Percentiles rank a stretch among this genome's conserved stretches.
Evolutionary conservation across 139 green algal species (phyloP).

Genomic region (Ettlia oleoabundans): DNA sequence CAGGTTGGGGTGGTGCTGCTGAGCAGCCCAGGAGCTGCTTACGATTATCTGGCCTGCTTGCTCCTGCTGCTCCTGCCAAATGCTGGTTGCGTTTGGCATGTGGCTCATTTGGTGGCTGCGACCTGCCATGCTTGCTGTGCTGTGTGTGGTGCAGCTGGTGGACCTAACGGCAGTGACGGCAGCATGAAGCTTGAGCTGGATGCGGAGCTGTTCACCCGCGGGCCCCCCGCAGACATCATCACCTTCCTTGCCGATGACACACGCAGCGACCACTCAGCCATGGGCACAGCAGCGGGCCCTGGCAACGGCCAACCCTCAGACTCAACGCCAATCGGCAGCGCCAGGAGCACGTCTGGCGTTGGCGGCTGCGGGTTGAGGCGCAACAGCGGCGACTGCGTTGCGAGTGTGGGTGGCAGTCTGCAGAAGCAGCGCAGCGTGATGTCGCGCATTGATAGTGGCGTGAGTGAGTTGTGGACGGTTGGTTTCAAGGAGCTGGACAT

Average conservation of each 20-base stretch:
- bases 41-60: neutral
- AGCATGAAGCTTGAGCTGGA: neutral
- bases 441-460: conserved; percentile 19
- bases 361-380: neutral
- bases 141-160: conserved; percentile 5
- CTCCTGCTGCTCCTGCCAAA: too few species aligned
- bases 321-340: neutral
- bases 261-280: conserved; percentile 1
- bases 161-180: neutral
- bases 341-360: neutral
- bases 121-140: neutral
- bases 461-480: conserved; percentile 49
- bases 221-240: conserved; percentile 23
- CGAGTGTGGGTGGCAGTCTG: neutral
- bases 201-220: neutral
- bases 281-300: too few species aligned
- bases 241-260: conserved; percentile 23
- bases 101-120: too few species aligned
- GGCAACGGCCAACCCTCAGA: neutral
- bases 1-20: too few species aligned
- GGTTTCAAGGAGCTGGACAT: conserved; percentile 53
- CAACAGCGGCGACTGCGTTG: neutral
- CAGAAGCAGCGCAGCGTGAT: neutral
- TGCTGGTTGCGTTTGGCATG: too few species aligned
- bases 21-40: too few species aligned